Conservation (phyloP, 345 rosid species). For the Eucalyptus paniculata region DNA sequence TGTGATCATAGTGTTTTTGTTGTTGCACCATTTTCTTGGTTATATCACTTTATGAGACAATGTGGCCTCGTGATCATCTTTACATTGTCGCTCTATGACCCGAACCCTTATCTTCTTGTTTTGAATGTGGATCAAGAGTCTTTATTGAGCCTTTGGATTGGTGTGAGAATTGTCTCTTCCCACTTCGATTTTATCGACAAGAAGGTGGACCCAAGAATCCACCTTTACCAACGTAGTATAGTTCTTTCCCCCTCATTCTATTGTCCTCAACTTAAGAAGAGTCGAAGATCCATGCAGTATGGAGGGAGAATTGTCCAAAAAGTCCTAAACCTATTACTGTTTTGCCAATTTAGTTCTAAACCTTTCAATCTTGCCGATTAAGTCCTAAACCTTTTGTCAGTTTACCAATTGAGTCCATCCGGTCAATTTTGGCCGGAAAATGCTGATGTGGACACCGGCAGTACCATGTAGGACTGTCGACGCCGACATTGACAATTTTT, state of each 20-base stretch:
- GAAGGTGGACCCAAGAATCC: background rate
- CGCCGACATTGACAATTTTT: too few relatives aligned
- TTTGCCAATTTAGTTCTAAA: too few relatives aligned
- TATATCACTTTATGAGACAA: background rate
- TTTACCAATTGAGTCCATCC: too few relatives aligned
- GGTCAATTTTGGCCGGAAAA: too few relatives aligned
- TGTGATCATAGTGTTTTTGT: background rate
- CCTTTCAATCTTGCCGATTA: too few relatives aligned
- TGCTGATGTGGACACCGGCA: too few relatives aligned
- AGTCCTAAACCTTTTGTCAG: too few relatives aligned
- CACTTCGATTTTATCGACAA: background rate
- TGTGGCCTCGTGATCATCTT: background rate
- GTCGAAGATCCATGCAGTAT: background rate
- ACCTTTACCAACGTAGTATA: background rate
- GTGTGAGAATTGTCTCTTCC: background rate
- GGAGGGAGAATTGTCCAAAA: too few relatives aligned
- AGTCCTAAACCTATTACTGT: too few relatives aligned
- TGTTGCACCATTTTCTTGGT: background rate
- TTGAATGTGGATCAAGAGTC: background rate
- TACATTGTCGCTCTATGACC: background rate
- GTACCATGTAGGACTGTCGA: too few relatives aligned
- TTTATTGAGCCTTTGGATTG: background rate
- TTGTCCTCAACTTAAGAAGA: background rate
- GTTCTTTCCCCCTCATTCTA: background rate
- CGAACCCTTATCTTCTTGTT: background rate